Evolutionary conservation across 2,329 filamentous ascomycete genomes (phyloP).

Genomic region (Xylaria sp.): DNA sequence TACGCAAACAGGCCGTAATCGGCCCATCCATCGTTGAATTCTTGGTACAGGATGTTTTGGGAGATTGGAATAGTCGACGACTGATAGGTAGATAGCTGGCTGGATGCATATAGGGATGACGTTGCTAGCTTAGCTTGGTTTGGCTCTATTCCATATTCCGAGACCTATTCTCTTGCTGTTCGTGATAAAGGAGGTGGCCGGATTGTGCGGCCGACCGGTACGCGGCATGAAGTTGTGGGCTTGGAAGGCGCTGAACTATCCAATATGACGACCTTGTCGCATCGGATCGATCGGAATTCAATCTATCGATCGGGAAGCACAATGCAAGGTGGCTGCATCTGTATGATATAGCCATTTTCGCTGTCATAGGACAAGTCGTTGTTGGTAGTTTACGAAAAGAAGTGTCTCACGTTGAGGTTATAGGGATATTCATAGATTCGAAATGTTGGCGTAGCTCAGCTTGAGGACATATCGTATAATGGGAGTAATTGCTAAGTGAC

Average conservation of each 20-base stretch:
- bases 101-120: not conserved
- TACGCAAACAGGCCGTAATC: not conserved
- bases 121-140: not conserved
- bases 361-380: not conserved
- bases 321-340: conserved; percentile 37
- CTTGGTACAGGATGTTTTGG: not conserved
- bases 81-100: not conserved
- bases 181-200: conserved; percentile 40
- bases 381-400: not conserved
- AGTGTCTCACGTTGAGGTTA: not conserved
- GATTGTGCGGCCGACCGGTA: conserved; percentile 40
- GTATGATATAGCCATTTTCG: conserved; percentile 2
- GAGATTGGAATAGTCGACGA: not conserved
- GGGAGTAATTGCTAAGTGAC: not conserved
- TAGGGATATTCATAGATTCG: not conserved
- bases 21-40: not conserved
- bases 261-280: conserved; percentile 1
- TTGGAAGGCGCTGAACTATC: conserved; percentile 5
- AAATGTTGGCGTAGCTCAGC: not conserved
- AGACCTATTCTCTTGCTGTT: not conserved
- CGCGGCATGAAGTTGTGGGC: conserved; percentile 16
- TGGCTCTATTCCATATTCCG: conserved; percentile 14
- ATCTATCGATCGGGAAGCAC: conserved; percentile 46
- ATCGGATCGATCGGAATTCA: conserved; percentile 42
- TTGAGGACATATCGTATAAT: not conserved